phyloP scores from a whole-genome alignment of 768 basidiomycete species.

The Tricholomella constricta region DNA sequence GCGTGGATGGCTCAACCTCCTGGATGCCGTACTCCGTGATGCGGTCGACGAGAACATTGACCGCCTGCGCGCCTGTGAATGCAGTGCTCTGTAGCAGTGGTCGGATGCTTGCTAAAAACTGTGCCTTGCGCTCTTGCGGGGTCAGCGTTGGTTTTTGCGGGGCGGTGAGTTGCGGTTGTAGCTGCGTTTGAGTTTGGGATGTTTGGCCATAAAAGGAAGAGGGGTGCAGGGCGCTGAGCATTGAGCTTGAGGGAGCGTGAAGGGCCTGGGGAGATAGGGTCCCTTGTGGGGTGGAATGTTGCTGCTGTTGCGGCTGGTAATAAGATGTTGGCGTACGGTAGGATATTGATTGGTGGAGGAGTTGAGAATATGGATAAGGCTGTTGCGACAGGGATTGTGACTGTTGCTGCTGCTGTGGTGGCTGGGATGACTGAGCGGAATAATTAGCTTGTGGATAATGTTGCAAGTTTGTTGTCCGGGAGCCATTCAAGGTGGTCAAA shows the following conservation, averaged over 20 bases:
- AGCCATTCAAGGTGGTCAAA: conserved; percentile 58
- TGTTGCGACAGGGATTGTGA: conserved; percentile 39
- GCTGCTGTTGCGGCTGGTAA: conserved; percentile 35
- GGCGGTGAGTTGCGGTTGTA: conserved; percentile 17
- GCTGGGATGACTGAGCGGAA: conserved; percentile 30
- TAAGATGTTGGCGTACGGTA: conserved; percentile 25
- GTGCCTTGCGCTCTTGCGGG: conserved; percentile 56
- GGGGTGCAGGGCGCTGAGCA: conserved; percentile 40
- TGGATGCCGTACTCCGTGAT: conserved; percentile 61
- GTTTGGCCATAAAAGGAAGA: conserved; percentile 31
- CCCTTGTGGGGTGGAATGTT: conserved; percentile 46
- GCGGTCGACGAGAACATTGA: conserved; percentile 56
- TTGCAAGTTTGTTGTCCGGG: conserved; percentile 33
- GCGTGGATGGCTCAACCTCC: conserved; percentile 65
- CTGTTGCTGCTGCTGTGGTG: conserved; percentile 35
- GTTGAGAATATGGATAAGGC: conserved; percentile 47
- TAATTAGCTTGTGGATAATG: conserved; percentile 47
- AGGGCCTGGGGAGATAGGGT: conserved; percentile 73
- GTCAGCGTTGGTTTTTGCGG: conserved; percentile 34
- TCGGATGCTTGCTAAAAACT: conserved; percentile 52
- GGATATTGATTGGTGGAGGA: conserved; percentile 28
- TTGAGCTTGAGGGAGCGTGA: conserved; percentile 54
- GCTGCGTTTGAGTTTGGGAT: conserved; percentile 21
- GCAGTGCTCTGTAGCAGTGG: conserved; percentile 58
- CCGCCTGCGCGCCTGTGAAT: conserved; percentile 72